A percentile compares a stretch with the other conserved stretches of the same genome.
Conservation (phyloP, 768 basidiomycete species). For the Candolleomyces eurysporus region DNA sequence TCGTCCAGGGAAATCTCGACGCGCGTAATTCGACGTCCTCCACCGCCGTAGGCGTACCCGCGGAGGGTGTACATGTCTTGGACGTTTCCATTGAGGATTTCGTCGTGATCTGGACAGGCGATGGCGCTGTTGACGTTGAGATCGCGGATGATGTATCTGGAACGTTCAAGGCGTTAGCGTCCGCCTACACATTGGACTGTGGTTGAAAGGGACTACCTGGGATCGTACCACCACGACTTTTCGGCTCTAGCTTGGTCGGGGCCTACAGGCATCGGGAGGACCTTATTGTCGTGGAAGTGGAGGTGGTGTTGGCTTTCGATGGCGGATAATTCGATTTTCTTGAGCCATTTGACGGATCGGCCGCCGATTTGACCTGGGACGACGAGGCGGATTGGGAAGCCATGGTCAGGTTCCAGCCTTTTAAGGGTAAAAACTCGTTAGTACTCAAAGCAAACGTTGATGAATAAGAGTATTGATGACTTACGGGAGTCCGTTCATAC, state of each 20-base stretch:
- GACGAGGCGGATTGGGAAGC: constrained; percentile 62
- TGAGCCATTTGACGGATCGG: constrained; percentile 60
- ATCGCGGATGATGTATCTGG: constrained; percentile 44
- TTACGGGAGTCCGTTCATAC: constrained; percentile 55
- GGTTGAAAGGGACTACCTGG: constrained; percentile 25
- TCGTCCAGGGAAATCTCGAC: constrained; percentile 59
- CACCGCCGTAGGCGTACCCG: constrained; percentile 65
- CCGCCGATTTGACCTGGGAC: constrained; percentile 66
- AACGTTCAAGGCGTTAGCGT: too few species aligned
- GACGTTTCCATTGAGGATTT: constrained; percentile 27
- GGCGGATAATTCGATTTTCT: constrained; percentile 48
- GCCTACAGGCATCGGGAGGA: constrained; percentile 51
- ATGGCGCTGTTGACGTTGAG: constrained; percentile 61
- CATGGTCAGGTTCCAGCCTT: constrained; percentile 58
- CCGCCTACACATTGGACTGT: too few species aligned
- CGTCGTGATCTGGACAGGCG: constrained; percentile 54
- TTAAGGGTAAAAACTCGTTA: neutral
- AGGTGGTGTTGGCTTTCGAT: constrained; percentile 54
- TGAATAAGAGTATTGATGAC: constrained; percentile 2
- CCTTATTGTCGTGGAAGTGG: constrained; percentile 53
- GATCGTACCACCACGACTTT: constrained; percentile 56
- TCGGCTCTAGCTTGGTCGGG: constrained; percentile 52
- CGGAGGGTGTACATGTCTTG: constrained; percentile 35
- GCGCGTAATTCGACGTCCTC: constrained; percentile 54
- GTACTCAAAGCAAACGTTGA: neutral